Evolutionary conservation across 2,329 filamentous ascomycete species (phyloP).

Genomic region (Colletotrichum tanaceti): DNA sequence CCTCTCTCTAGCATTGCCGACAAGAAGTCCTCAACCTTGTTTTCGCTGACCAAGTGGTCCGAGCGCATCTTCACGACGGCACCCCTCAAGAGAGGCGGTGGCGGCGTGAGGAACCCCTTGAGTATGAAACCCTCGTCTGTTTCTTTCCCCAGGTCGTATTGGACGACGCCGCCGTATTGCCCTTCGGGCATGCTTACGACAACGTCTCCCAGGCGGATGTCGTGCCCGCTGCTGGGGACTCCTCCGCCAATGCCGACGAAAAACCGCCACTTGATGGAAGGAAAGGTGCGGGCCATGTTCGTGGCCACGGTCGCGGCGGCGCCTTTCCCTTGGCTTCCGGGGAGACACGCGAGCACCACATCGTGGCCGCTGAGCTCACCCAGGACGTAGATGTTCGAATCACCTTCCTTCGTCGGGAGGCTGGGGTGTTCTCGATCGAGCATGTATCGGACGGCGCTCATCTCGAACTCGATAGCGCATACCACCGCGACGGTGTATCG

Average conservation of each 20-base stretch:
- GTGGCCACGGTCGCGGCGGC: conserved; percentile 44
- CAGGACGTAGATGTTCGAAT: conserved; percentile 46
- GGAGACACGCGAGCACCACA: conserved; percentile 46
- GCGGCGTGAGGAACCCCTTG: conserved; percentile 41
- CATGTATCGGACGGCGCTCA: conserved; percentile 46
- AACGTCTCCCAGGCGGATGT: conserved; percentile 42
- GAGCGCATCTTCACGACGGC: conserved; percentile 11
- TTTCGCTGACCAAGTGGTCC: conserved; percentile 8
- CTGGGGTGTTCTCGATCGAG: conserved; percentile 45
- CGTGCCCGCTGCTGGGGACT: conserved; percentile 38
- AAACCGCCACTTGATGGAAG: conserved; percentile 44
- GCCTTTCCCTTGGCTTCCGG: conserved; percentile 44
- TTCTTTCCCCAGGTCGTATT: conserved; percentile 39
- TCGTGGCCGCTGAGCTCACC: conserved; percentile 45
- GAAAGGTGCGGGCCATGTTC: conserved; percentile 44
- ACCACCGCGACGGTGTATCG: conserved; percentile 46
- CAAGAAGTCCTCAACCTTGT: conserved; percentile 8
- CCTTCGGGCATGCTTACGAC: conserved; percentile 35
- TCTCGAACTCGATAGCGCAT: conserved; percentile 45
- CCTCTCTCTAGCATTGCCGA: conserved; percentile 1
- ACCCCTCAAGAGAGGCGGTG: conserved; percentile 31
- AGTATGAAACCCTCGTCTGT: conserved; percentile 20
- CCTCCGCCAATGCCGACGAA: conserved; percentile 46
- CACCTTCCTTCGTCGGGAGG: conserved; percentile 38
- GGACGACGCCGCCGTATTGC: conserved; percentile 38